These are phyloP conservation scores for Phytophthora fragariaefolia DNA, from an alignment of 352 stramenopile genomes.

Conservation along the genomic window DNA sequence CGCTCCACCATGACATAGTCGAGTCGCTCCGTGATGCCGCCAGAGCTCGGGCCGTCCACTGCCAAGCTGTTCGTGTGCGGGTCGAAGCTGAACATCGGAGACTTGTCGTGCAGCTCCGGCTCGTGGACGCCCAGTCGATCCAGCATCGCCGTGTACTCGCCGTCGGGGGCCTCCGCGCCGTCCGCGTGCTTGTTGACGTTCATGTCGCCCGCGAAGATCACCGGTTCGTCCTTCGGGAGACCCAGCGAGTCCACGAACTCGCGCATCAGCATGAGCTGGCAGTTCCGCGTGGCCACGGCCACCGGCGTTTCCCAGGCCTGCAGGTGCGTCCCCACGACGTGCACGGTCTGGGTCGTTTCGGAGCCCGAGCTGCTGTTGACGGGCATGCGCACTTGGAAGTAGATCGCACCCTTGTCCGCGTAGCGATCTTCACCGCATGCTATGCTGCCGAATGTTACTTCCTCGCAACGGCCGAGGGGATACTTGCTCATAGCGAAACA, in stretches of 20 bases:
- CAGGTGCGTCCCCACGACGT: constrained; percentile 71
- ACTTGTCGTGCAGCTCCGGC: constrained; percentile 35
- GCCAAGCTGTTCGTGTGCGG: constrained; percentile 63
- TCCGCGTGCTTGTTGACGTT: constrained; percentile 62
- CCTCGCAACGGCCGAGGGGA: constrained; percentile 58
- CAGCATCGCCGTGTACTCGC: constrained; percentile 66
- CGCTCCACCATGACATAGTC: constrained; percentile 66
- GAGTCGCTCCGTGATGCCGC: constrained; percentile 59
- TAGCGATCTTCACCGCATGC: constrained; percentile 64
- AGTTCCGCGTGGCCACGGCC: constrained; percentile 45
- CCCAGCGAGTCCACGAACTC: constrained; percentile 58
- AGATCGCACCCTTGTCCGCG: constrained; percentile 72
- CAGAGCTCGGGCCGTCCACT: constrained; percentile 64
- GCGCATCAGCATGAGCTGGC: constrained; percentile 53
- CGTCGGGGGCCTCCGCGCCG: constrained; percentile 11
- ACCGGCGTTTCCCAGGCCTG: constrained; percentile 69
- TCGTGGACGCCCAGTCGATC: constrained; percentile 45
- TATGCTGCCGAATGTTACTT: constrained; percentile 65
- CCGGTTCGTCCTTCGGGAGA: constrained; percentile 51
- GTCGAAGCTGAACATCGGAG: constrained; percentile 67
- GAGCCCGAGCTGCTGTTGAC: constrained; percentile 5
- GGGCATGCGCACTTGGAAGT: constrained; percentile 54
- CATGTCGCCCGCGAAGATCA: constrained; percentile 67
- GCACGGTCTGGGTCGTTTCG: constrained; percentile 42
- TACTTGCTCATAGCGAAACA: constrained; percentile 79